phyloP scores from a whole-genome alignment of 495 filamentous ascomycete species.

The Talaromyces wortmannii region DNA sequence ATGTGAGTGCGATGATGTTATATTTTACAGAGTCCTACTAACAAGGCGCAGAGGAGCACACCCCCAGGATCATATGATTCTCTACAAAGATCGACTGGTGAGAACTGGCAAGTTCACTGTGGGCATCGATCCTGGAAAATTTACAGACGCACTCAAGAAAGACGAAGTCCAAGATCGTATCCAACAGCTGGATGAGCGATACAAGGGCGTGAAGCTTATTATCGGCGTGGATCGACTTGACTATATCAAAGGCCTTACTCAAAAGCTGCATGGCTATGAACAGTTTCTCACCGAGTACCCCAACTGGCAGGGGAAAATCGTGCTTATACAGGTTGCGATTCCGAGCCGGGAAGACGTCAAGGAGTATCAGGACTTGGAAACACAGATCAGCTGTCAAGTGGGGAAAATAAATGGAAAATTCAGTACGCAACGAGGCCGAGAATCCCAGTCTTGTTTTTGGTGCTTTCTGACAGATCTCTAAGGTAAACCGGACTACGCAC shows the following conservation, averaged over 20 bases:
- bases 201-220: slow-evolving; percentile 82
- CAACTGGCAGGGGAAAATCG: slow-evolving; percentile 84
- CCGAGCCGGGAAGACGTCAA: slow-evolving; percentile 90
- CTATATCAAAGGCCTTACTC: slow-evolving; percentile 94
- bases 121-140: slow-evolving; percentile 94
- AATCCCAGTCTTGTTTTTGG: too few species aligned
- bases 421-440: too few species aligned
- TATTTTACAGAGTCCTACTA: neutral
- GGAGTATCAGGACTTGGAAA: slow-evolving; percentile 88
- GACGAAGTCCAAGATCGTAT: slow-evolving; percentile 74
- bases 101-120: slow-evolving; percentile 83
- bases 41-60: slow-evolving; percentile 9
- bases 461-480: slow-evolving; percentile 11
- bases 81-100: slow-evolving; percentile 66
- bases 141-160: slow-evolving; percentile 79
- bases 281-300: slow-evolving; percentile 87
- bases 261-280: slow-evolving; percentile 88
- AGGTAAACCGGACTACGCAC: slow-evolving; percentile 86
- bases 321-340: slow-evolving; percentile 89
- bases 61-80: slow-evolving; percentile 66
- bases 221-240: slow-evolving; percentile 91
- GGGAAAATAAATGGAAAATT: slow-evolving; percentile 90
- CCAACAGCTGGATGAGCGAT: slow-evolving; percentile 65
- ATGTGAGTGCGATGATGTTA: slow-evolving; percentile 36
- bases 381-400: slow-evolving; percentile 83